A percentile compares a stretch with the other conserved stretches of the same genome.
phyloP scores from a whole-genome alignment of 129 eudicot species.

The Saussurea involucrata region DNA sequence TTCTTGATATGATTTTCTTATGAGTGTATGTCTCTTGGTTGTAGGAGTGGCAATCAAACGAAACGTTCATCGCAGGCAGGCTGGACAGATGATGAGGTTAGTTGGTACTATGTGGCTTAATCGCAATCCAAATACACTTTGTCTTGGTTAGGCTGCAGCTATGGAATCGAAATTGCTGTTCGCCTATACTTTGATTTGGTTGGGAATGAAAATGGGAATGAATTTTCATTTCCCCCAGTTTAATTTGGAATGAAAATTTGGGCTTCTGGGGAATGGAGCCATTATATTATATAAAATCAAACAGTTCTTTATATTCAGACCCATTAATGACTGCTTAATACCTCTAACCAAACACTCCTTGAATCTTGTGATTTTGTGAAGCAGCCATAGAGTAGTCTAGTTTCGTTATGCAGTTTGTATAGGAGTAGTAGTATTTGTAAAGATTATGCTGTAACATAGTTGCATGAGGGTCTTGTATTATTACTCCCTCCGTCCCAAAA shows the following conservation, averaged over 20 bases:
- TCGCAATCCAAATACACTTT: neutral
- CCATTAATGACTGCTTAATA: too few species aligned
- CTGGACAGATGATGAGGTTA: conserved; percentile 85
- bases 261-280: too few species aligned
- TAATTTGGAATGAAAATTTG: too few species aligned
- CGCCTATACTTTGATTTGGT: too few species aligned
- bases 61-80: conserved; percentile 79
- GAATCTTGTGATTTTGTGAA: neutral
- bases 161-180: neutral
- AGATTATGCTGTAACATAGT: neutral
- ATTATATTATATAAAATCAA: too few species aligned
- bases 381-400: neutral
- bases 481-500: neutral
- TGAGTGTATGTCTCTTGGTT: conserved; percentile 4
- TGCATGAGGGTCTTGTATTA: neutral
- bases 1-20: neutral
- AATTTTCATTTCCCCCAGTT: too few species aligned
- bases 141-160: neutral
- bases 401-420: neutral
- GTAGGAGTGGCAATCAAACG: conserved; percentile 33
- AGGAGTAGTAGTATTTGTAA: neutral
- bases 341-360: too few species aligned
- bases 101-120: conserved; percentile 4
- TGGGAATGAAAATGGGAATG: too few species aligned
- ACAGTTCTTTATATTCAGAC: too few species aligned